Evolutionary conservation across 306 rosid species (phyloP).

Genomic region (Citrullus mucosospermus): DNA sequence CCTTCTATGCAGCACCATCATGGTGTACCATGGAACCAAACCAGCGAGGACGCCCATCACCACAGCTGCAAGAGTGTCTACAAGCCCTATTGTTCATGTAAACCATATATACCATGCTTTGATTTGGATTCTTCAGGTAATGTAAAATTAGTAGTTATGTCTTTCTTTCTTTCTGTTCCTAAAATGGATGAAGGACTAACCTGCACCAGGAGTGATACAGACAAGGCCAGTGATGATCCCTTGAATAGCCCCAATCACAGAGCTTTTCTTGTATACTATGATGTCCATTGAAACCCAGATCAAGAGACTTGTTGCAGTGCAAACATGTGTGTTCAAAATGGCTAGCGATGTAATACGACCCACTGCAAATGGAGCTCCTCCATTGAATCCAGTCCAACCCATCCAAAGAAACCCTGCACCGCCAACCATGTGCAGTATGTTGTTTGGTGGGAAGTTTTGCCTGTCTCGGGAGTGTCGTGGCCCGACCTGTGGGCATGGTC

Average conservation of each 20-base stretch:
- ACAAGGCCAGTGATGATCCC: constrained; percentile 83
- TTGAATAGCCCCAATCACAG: constrained; percentile 57
- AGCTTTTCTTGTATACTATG: constrained; percentile 45
- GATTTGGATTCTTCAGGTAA: background rate
- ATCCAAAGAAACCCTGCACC: constrained; percentile 79
- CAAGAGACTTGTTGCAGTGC: constrained; percentile 61
- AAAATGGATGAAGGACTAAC: constrained; percentile 13
- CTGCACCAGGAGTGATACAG: constrained; percentile 82
- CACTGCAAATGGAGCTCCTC: constrained; percentile 56
- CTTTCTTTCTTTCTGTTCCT: background rate
- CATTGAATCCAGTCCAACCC: constrained; percentile 80
- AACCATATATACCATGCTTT: background rate
- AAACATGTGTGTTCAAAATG: constrained; percentile 51
- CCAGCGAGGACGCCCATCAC: constrained; percentile 33
- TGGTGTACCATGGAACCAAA: constrained; percentile 48
- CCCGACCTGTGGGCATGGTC: constrained; percentile 34
- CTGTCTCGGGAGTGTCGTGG: constrained; percentile 57
- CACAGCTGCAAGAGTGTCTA: constrained; percentile 29
- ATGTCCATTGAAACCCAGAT: constrained; percentile 65
- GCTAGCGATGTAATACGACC: constrained; percentile 38
- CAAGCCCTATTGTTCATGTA: constrained; percentile 22
- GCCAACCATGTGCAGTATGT: constrained; percentile 58
- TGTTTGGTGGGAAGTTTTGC: constrained; percentile 58
- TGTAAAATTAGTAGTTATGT: background rate
- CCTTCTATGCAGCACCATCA: constrained; percentile 55